Base-by-base conservation (phyloP, 2,329 filamentous ascomycete genomes). In the Alternaria brassicae region DNA sequence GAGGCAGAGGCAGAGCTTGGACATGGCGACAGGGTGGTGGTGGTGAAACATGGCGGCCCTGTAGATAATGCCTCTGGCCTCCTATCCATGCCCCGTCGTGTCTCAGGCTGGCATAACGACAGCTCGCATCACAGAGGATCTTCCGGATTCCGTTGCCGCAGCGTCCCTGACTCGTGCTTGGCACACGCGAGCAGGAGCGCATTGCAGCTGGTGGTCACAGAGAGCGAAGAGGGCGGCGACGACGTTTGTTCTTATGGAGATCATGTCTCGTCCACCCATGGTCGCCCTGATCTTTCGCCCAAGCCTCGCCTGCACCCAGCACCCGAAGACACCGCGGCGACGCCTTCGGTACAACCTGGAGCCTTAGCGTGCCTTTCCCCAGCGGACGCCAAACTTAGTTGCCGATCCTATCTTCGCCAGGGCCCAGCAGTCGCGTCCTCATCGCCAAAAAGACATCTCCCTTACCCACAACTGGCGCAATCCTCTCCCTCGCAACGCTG, bases 1-100 rank as follows among this genome's bases (percentile, higher is more conserved):
- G n/a, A n/a, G n/a, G n/a, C 44, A 53, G 32, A 60, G 57, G 28
- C 55, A 53, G 56, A 50, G 51, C 49, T 23, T 19, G 55, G 56
- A 28, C 58, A 59, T 51, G 56, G 51, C 56, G 61, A 68, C 60
- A 69, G 63, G 60, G 61, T 59, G 25, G 56, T 59, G 25, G 56
- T 70, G 62, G 72, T 74, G 72, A 74, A 74, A 74, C 72, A 62
- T 66, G 63, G 60, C 60, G 57, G 56, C 56, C 59, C 60, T 62
- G 66, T 68, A 70, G 66, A 70, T 70, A 68, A 69, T 69, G 57
- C 47, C 59, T 58, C 53, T 51, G 55, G 58, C 57, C 58, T 70
- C 68, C 65, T 68, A 58, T 67, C 64, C 65, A 73, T 72, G 70
- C 71, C 66, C 72, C 67, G 62, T 61, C 54, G 58, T 69, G 69